phyloP scores from a whole-genome alignment of 2,329 filamentous ascomycete genomes.

The Fusarium transvaalense region DNA sequence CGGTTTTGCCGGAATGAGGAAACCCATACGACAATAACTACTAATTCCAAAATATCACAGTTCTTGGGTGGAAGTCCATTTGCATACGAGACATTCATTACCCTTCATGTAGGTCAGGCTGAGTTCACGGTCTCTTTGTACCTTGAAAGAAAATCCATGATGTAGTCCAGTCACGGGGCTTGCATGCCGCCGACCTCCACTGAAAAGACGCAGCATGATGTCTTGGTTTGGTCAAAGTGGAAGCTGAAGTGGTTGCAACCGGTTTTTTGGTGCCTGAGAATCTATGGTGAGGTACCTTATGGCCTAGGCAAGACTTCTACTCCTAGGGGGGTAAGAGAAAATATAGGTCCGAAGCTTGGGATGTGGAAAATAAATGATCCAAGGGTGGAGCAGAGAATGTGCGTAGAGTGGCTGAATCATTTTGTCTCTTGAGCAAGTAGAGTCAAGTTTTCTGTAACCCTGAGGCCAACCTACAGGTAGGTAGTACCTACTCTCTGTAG shows the following conservation, averaged over 20 bases:
- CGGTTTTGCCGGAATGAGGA: neutral
- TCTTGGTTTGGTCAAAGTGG: conserved; percentile 5
- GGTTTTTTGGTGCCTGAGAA: conserved; percentile 44
- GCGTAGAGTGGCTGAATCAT: too few species aligned
- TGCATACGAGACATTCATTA: conserved; percentile 6
- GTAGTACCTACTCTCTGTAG: neutral
- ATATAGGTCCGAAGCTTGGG: too few species aligned
- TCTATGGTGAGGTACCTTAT: conserved; percentile 15
- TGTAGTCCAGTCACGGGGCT: conserved; percentile 38
- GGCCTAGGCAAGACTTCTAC: conserved; percentile 8
- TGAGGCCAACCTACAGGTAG: too few species aligned
- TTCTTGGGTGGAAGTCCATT: neutral
- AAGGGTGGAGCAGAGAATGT: too few species aligned
- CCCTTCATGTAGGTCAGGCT: neutral
- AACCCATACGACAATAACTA: neutral
- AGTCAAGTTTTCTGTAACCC: too few species aligned
- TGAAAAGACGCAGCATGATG: conserved; percentile 14
- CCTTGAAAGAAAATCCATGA: conserved; percentile 13
- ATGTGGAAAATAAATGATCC: too few species aligned
- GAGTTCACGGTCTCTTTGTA: conserved; percentile 13
- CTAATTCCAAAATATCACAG: neutral
- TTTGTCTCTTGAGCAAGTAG: too few species aligned
- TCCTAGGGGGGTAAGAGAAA: too few species aligned
- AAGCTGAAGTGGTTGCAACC: conserved; percentile 24
- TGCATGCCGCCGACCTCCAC: conserved; percentile 22